phyloP scores from a whole-genome alignment of 2,329 filamentous ascomycete species.

The Rutstroemia sp. region DNA sequence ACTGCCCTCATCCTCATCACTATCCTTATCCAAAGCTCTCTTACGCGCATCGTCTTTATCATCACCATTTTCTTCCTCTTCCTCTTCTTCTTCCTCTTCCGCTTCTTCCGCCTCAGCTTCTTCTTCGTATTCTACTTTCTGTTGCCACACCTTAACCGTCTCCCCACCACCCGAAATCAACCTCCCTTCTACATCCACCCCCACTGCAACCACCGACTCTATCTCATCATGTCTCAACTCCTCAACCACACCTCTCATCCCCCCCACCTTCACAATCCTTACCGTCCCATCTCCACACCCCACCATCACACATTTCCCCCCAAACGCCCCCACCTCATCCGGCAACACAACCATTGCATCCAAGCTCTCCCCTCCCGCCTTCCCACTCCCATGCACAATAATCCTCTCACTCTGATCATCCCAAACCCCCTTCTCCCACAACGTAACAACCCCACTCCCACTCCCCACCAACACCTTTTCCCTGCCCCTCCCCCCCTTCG shows the following conservation, averaged over 20 bases:
- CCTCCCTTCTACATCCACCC: slow-evolving; percentile 76
- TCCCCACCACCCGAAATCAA: slow-evolving; percentile 86
- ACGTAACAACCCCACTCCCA: slow-evolving; percentile 71
- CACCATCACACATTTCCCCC: slow-evolving; percentile 67
- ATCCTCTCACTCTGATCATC: slow-evolving; percentile 91
- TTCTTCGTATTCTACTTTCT: slow-evolving; percentile 51
- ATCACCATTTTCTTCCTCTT: slow-evolving; percentile 23
- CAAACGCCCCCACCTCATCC: slow-evolving; percentile 52
- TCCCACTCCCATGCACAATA: slow-evolving; percentile 57
- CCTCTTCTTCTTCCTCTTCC: slow-evolving; percentile 31
- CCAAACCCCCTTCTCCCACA: slow-evolving; percentile 94
- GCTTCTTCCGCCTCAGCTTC: slow-evolving; percentile 41
- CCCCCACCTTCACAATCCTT: slow-evolving; percentile 68
- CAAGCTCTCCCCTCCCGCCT: slow-evolving; percentile 64
- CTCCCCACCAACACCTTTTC: slow-evolving; percentile 69
- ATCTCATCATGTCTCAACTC: slow-evolving; percentile 70
- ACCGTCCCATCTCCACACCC: slow-evolving; percentile 77
- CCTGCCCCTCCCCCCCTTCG: slow-evolving; percentile 58
- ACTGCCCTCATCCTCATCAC: slow-evolving; percentile 35
- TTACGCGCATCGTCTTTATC: slow-evolving; percentile 29
- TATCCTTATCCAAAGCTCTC: slow-evolving; percentile 33
- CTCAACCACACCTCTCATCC: slow-evolving; percentile 61
- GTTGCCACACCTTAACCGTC: slow-evolving; percentile 83
- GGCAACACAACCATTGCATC: slow-evolving; percentile 72
- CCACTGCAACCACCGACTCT: slow-evolving; percentile 75